These are phyloP conservation scores for Cyberlindnera xylosilytica DNA, from an alignment of 805 yeast genomes.

Conservation along the genomic window DNA sequence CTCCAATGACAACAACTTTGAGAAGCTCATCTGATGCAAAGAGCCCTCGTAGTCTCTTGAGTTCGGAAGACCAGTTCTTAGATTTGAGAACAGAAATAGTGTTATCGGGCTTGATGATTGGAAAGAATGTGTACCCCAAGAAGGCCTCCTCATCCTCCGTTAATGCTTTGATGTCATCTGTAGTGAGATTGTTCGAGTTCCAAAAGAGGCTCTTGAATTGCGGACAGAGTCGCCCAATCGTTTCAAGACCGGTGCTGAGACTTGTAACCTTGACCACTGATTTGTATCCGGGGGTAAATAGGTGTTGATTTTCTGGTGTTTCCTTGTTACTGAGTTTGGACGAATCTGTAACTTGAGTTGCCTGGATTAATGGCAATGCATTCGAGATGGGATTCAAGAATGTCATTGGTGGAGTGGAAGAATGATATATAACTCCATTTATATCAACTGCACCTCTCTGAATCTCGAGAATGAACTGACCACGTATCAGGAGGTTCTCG, in stretches of 20 bases:
- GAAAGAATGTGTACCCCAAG: slow-evolving; percentile 37
- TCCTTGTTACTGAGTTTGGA: slow-evolving; percentile 27
- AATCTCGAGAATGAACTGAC: slow-evolving; percentile 42
- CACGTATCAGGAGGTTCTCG: slow-evolving; percentile 44
- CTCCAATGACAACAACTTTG: slow-evolving; percentile 37
- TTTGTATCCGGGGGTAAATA: slow-evolving; percentile 38
- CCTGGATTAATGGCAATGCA: slow-evolving; percentile 42
- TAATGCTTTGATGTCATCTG: background rate
- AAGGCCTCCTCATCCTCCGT: slow-evolving; percentile 27
- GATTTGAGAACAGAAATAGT: slow-evolving; percentile 20
- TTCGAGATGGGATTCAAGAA: slow-evolving; percentile 34
- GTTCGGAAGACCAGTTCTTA: slow-evolving; percentile 36
- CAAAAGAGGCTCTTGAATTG: slow-evolving; percentile 42
- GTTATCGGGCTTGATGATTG: slow-evolving; percentile 28
- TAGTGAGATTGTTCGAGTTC: slow-evolving; percentile 20
- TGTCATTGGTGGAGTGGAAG: slow-evolving; percentile 26
- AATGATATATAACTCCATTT: slow-evolving; percentile 38
- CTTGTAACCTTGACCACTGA: slow-evolving; percentile 40
- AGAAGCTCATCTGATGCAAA: slow-evolving; percentile 29
- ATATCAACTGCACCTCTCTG: slow-evolving; percentile 46
- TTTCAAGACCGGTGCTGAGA: slow-evolving; percentile 42
- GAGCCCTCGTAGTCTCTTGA: slow-evolving; percentile 36
- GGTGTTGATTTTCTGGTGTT: slow-evolving; percentile 35
- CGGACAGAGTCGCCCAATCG: slow-evolving; percentile 40
- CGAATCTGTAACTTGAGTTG: slow-evolving; percentile 38